These are phyloP conservation scores for Leishmania amazonensis DNA, from an alignment of 208 protist species.

Conservation along the genomic window DNA sequence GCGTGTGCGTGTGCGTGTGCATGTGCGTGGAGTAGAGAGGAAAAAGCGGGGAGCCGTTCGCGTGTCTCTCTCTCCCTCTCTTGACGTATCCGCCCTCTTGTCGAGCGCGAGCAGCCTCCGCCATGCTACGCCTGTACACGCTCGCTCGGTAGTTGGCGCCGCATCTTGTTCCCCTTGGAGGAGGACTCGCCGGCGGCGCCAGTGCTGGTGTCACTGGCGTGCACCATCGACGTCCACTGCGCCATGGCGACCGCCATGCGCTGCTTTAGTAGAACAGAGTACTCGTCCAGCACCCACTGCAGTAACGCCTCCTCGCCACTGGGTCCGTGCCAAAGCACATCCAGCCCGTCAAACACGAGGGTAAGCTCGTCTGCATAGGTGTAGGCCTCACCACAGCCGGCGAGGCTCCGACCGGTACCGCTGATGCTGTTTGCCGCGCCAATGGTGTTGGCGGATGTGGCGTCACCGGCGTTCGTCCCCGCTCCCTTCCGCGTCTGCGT, in stretches of 20 bases:
- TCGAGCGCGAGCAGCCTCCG: background rate
- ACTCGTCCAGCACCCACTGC: constrained; percentile 52
- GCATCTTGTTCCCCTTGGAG: constrained; percentile 10
- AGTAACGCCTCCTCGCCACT: constrained; percentile 52
- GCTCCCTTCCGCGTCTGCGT: constrained; percentile 1
- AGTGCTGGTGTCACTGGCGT: background rate
- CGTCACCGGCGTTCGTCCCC: background rate
- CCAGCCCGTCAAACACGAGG: constrained; percentile 36
- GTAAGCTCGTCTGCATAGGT: constrained; percentile 4
- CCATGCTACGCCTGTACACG: background rate
- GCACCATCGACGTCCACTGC: constrained; percentile 20
- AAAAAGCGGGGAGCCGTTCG: background rate
- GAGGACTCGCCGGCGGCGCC: constrained; percentile 2
- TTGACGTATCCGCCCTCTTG: background rate
- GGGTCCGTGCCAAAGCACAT: constrained; percentile 57
- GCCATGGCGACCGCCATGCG: constrained; percentile 17
- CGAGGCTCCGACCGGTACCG: background rate
- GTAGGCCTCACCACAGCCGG: background rate
- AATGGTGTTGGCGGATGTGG: background rate
- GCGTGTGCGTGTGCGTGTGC: no score
- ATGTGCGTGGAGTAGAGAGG: background rate
- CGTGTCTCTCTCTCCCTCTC: background rate
- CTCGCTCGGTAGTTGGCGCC: background rate
- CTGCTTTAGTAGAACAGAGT: constrained; percentile 33
- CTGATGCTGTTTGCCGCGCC: background rate